Conservation (phyloP, 116 monocot genomes). For the Trichopus zeylanicus region DNA sequence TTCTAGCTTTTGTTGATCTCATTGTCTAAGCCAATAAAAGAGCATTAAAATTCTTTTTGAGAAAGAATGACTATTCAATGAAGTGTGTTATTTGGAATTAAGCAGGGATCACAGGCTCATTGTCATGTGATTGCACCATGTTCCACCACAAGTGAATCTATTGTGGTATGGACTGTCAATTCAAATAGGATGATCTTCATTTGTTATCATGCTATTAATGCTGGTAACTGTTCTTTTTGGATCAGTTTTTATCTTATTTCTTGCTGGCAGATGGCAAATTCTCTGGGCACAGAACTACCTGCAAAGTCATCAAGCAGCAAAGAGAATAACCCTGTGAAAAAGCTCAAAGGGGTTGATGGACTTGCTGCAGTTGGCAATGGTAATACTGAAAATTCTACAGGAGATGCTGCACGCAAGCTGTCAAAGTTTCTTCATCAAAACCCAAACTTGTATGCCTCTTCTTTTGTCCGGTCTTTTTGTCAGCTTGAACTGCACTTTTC, state of each 20-base stretch:
- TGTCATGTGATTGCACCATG: slow-evolving; percentile 8
- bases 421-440: slow-evolving; percentile 24
- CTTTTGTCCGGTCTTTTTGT: background rate
- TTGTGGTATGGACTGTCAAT: slow-evolving; percentile 1
- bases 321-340: slow-evolving; percentile 24
- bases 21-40: no score
- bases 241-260: background rate
- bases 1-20: no score
- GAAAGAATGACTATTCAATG: background rate
- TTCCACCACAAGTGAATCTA: no score
- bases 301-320: slow-evolving; percentile 27
- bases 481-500: background rate
- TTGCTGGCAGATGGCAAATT: slow-evolving; percentile 25
- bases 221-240: background rate
- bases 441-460: background rate
- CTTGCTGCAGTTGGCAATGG: slow-evolving; percentile 32
- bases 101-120: slow-evolving; percentile 13
- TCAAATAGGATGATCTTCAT: background rate
- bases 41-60: no score
- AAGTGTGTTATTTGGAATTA: background rate
- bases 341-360: slow-evolving; percentile 38
- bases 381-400: slow-evolving; percentile 26
- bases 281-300: slow-evolving; percentile 22
- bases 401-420: slow-evolving; percentile 15
- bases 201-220: no score